A percentile compares a stretch with the other conserved stretches of the same genome.
Evolutionary conservation across 2,329 filamentous ascomycete species (phyloP).

Genomic region (Diaporthe sp.): DNA sequence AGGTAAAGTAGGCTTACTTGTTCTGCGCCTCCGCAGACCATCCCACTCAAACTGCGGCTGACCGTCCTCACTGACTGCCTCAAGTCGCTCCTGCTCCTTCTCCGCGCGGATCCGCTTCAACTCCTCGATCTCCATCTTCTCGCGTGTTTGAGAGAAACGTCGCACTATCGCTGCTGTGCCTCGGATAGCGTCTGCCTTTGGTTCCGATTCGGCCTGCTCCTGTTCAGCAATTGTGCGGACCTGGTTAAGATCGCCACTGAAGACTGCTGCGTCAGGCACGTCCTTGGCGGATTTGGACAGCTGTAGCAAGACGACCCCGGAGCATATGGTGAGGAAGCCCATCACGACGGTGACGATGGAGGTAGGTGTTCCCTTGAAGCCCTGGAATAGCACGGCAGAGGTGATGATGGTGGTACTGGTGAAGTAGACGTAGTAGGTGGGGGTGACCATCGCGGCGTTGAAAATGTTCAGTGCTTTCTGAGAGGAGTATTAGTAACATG

Average conservation of each 20-base stretch:
- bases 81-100: constrained; percentile 76
- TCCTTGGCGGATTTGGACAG: constrained; percentile 99
- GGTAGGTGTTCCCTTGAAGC: constrained; percentile 87
- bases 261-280: constrained; percentile 92
- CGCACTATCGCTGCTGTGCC: constrained; percentile 90
- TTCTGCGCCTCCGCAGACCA: constrained; percentile 80
- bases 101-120: constrained; percentile 84
- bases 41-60: constrained; percentile 84
- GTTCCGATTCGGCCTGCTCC: constrained; percentile 95
- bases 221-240: constrained; percentile 95
- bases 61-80: constrained; percentile 83
- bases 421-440: constrained; percentile 99
- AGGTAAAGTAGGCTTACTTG: constrained; percentile 45
- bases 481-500: constrained; percentile 25
- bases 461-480: constrained; percentile 99
- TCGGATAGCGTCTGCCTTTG: constrained; percentile 95
- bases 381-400: constrained; percentile 90
- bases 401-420: constrained; percentile 96
- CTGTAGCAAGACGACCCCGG: constrained; percentile 91
- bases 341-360: constrained; percentile 91
- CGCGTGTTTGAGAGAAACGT: constrained; percentile 80
- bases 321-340: constrained; percentile 94
- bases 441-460: constrained; percentile 96
- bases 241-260: constrained; percentile 93
- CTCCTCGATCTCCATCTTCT: constrained; percentile 85